A percentile compares a stretch with the other conserved stretches of the same genome.
Conservation (phyloP, 2,329 filamentous ascomycete genomes). For the Didymosphaeria variabile region DNA sequence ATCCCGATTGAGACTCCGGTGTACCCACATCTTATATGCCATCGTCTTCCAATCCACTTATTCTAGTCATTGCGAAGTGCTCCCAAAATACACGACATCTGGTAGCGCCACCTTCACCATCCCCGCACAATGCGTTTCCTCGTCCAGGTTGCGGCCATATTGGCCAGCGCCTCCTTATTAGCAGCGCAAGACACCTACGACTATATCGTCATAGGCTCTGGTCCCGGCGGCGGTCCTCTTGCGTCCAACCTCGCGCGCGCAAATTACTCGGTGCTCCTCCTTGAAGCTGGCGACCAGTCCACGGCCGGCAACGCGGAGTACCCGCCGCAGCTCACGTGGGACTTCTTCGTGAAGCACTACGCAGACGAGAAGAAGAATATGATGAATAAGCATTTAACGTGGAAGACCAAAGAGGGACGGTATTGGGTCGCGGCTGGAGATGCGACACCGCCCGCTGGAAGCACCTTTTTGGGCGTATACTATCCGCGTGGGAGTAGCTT, state of each 20-base stretch:
- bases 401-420: slow-evolving; percentile 59
- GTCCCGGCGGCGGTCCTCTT: slow-evolving; percentile 32
- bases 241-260: slow-evolving; percentile 64
- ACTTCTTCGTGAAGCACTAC: slow-evolving; percentile 70
- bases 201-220: slow-evolving; percentile 67
- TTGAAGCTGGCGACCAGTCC: slow-evolving; percentile 68
- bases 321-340: slow-evolving; percentile 42
- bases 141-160: slow-evolving; percentile 16
- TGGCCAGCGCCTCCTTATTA: slow-evolving; percentile 18
- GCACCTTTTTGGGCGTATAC: slow-evolving; percentile 60
- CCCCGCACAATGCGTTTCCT: slow-evolving; percentile 26
- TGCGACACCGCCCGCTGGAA: slow-evolving; percentile 59
- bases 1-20: background rate
- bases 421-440: slow-evolving; percentile 62
- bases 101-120: background rate
- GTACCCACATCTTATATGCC: background rate
- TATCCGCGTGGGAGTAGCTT: slow-evolving; percentile 66
- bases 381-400: slow-evolving; percentile 66
- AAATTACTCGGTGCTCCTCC: slow-evolving; percentile 65
- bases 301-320: slow-evolving; percentile 49
- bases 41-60: background rate
- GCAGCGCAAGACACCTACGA: slow-evolving; percentile 57
- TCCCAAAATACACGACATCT: no score
- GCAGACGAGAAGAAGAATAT: slow-evolving; percentile 60
- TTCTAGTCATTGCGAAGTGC: no score